A percentile compares a stretch with the other conserved stretches of the same genome.
Evolutionary conservation across 2,329 filamentous ascomycete species (phyloP).

Genomic region (Mycosphaerella sp.): DNA sequence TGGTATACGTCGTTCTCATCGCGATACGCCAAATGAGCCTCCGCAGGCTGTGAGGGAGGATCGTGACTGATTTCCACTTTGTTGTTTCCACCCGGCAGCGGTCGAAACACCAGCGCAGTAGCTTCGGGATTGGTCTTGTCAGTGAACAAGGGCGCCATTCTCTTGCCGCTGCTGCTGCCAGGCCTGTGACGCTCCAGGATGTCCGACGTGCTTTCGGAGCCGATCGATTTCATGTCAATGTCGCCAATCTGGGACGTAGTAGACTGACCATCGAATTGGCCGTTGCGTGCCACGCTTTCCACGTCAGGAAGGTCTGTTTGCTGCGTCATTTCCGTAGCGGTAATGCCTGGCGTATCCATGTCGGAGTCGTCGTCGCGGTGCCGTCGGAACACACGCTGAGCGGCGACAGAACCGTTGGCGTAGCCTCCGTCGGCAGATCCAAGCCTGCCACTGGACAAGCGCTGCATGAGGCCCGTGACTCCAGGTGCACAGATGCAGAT

Average conservation of each 20-base stretch:
- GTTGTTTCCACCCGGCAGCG: constrained; percentile 6
- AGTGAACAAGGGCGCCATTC: constrained; percentile 6
- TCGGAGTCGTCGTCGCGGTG: constrained; percentile 7
- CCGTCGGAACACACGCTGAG: constrained; percentile 6
- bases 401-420: constrained; percentile 10
- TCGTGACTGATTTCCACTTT: constrained; percentile 20
- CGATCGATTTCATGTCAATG: constrained; percentile 9
- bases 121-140: constrained; percentile 4
- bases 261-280: constrained; percentile 8
- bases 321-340: constrained; percentile 10
- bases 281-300: constrained; percentile 7
- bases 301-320: constrained; percentile 9
- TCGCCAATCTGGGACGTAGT: constrained; percentile 6
- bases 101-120: constrained; percentile 13
- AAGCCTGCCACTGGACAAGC: constrained; percentile 9
- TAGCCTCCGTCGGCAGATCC: constrained; percentile 3
- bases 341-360: constrained; percentile 7
- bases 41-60: constrained; percentile 16
- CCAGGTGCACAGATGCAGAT: constrained; percentile 23
- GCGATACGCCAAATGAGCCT: constrained; percentile 17
- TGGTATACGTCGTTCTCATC: constrained; percentile 20
- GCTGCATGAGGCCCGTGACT: constrained; percentile 13
- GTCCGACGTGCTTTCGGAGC: constrained; percentile 8
- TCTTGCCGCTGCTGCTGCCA: neutral
- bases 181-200: constrained; percentile 7